These are phyloP conservation scores for Rhododendron griersonianum DNA, from an alignment of 148 eudicot genomes.

Conservation along the genomic window DNA sequence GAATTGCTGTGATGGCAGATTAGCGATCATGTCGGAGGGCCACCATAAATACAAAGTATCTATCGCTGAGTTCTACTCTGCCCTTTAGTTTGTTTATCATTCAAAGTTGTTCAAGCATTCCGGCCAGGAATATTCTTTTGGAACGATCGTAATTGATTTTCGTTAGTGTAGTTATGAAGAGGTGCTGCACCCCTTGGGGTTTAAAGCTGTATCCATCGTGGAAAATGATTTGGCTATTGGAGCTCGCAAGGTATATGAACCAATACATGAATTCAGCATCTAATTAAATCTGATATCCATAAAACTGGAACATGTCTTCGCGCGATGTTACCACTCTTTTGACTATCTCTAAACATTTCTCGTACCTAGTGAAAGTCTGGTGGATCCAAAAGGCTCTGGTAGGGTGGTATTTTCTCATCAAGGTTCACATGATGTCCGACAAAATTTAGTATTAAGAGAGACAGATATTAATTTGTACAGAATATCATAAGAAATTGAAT, in stretches of 20 bases:
- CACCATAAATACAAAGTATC: constrained; percentile 51
- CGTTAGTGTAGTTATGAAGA: constrained; percentile 58
- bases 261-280: background rate
- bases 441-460: background rate
- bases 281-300: background rate
- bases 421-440: background rate
- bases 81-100: constrained; percentile 1
- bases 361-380: background rate
- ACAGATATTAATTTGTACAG: background rate
- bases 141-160: background rate
- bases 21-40: constrained; percentile 76
- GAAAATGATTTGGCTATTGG: constrained; percentile 67
- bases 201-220: constrained; percentile 43
- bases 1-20: constrained; percentile 34
- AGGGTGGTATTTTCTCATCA: background rate
- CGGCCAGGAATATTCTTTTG: background rate
- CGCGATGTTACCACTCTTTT: background rate
- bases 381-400: background rate
- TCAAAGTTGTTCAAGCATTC: background rate
- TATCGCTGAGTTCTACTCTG: constrained; percentile 47
- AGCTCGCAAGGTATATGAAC: constrained; percentile 48
- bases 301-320: background rate
- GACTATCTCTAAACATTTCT: background rate
- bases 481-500: too few species aligned
- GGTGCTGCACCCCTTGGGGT: constrained; percentile 54